A percentile compares a stretch with the other conserved stretches of the same genome.
These are phyloP conservation scores for Astrothelium macrocarpum DNA, from an alignment of 495 filamentous ascomycete genomes.

Conservation along the genomic window DNA sequence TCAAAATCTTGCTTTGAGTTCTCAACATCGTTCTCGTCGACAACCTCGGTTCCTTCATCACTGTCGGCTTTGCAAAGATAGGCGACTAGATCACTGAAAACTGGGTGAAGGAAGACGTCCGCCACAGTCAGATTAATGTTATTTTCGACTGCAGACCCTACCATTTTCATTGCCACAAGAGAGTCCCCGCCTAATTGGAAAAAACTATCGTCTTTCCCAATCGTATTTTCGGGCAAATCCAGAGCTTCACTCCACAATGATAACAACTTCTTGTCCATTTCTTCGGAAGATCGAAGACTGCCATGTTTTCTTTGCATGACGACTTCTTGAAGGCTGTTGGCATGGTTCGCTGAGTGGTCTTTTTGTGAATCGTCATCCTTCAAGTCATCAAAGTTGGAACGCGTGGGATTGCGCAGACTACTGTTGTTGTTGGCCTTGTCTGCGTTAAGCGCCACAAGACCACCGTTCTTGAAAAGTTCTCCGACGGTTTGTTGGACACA, in stretches of 20 bases:
- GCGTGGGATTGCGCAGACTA: not conserved
- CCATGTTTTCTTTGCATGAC: not conserved
- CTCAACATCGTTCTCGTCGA: not conserved
- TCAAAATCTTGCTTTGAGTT: not conserved
- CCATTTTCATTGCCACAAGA: conserved; percentile 2
- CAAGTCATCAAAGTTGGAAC: not conserved
- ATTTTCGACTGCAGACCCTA: not conserved
- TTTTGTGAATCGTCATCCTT: not conserved
- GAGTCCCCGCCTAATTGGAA: not conserved
- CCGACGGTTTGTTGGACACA: not conserved
- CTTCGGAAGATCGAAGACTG: not conserved
- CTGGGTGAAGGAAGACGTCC: not conserved
- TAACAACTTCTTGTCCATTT: conserved; percentile 1
- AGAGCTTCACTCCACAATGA: conserved; percentile 2
- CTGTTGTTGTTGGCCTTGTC: not conserved
- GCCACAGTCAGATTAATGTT: not conserved
- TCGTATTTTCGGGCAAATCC: not conserved
- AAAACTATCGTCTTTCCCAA: not conserved
- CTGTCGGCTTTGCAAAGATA: not conserved
- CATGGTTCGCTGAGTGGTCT: not conserved
- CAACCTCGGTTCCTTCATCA: not conserved
- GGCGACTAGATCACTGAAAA: not conserved
- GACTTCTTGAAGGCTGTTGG: not conserved
- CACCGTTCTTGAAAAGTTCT: not conserved
- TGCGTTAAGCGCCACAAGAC: not conserved